A percentile compares a stretch with the other conserved stretches of the same genome.
Conservation (phyloP, 306 rosid genomes). For the Gastrolobium villosum region DNA sequence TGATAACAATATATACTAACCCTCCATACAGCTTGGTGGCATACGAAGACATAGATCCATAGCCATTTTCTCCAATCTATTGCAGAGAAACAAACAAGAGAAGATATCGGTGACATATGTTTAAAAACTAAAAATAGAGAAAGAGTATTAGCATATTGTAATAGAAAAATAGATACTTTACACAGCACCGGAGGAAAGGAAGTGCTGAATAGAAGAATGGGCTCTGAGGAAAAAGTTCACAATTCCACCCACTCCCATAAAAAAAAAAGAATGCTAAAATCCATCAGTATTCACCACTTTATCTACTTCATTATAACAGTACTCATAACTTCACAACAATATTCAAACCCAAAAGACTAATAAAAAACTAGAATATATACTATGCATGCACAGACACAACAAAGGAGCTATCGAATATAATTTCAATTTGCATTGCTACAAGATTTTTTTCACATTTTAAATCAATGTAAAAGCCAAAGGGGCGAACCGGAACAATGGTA, state of each 20-base stretch:
- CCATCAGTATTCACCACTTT: not conserved
- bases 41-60: constrained; percentile 79
- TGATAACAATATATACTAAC: constrained; percentile 57
- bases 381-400: not conserved
- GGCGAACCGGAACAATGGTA: too few species aligned
- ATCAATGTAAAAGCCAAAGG: not conserved
- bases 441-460: constrained; percentile 2
- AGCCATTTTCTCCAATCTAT: constrained; percentile 89
- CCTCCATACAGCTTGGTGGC: constrained; percentile 82
- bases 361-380: not conserved
- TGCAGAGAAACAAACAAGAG: constrained; percentile 40
- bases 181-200: not conserved
- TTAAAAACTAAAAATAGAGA: constrained; percentile 19
- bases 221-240: not conserved
- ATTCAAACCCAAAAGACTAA: constrained; percentile 5
- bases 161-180: not conserved
- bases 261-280: not conserved
- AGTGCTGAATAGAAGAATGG: not conserved
- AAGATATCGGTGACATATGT: constrained; percentile 36
- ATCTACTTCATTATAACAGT: constrained; percentile 18
- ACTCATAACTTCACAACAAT: constrained; percentile 15
- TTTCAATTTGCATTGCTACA: not conserved
- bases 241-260: not conserved
- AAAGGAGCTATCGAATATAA: not conserved
- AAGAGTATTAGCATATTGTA: constrained; percentile 16